phyloP scores from a whole-genome alignment of 2,329 filamentous ascomycete species.

The Fusarium sp. region DNA sequence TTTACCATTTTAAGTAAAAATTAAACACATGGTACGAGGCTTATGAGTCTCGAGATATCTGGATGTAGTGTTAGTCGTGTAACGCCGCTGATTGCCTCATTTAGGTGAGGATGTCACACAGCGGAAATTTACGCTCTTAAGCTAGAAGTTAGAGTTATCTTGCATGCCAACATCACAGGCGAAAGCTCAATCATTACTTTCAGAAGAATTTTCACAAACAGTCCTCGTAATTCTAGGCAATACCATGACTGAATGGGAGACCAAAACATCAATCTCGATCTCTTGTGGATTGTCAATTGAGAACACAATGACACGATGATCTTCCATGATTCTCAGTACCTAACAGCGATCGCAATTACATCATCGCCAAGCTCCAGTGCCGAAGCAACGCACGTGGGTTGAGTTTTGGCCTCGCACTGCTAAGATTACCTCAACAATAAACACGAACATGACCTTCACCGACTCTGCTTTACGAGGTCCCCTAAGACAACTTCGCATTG shows the following conservation, averaged over 20 bases:
- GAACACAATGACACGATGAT: background rate
- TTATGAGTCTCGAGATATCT: fast-evolving
- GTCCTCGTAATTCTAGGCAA: fast-evolving
- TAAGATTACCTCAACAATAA: background rate
- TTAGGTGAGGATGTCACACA: background rate
- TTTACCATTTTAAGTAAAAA: fast-evolving
- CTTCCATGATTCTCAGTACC: background rate
- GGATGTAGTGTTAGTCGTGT: fast-evolving
- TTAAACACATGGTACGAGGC: fast-evolving
- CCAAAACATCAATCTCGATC: too few relatives aligned
- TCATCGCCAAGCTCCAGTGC: background rate
- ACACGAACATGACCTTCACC: background rate
- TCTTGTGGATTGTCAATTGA: background rate
- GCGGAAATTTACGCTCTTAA: background rate
- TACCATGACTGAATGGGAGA: fast-evolving
- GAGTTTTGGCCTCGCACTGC: background rate
- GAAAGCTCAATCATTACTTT: fast-evolving
- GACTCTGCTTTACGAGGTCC: constrained; percentile 15
- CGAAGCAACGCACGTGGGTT: background rate
- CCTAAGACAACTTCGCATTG: background rate
- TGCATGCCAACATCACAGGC: background rate
- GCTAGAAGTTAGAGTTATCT: background rate
- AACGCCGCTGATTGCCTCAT: fast-evolving
- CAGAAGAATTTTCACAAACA: fast-evolving
- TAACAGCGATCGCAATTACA: background rate